These are phyloP conservation scores for Pilaira anomala DNA, from an alignment of 192 early-diverging fungal genomes.

Conservation along the genomic window DNA sequence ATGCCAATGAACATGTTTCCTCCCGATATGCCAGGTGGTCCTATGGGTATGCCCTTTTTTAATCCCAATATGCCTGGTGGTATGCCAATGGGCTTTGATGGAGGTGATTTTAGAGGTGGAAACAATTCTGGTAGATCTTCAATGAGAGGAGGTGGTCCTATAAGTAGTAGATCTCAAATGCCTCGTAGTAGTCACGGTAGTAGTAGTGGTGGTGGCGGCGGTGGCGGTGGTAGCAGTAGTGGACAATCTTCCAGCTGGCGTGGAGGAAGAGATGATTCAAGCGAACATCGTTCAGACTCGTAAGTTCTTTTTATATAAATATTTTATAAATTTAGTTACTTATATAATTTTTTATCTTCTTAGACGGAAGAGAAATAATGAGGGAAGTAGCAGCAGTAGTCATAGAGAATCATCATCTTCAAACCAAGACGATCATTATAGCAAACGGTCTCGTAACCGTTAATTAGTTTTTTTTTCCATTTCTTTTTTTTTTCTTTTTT, in stretches of 20 bases:
- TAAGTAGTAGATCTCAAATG: too few relatives aligned
- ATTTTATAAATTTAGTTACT: neutral
- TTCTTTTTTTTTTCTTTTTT: neutral
- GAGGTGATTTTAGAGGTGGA: conserved; percentile 21
- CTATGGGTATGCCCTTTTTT: conserved; percentile 36
- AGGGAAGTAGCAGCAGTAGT: neutral
- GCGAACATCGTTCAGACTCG: conserved; percentile 17
- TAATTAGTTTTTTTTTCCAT: neutral
- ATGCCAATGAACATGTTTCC: conserved; percentile 37
- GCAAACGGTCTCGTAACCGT: conserved; percentile 4
- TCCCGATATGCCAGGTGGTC: conserved; percentile 35
- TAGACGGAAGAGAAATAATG: conserved; percentile 14
- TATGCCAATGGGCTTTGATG: conserved; percentile 29
- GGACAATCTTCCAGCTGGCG: conserved; percentile 4
- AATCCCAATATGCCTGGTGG: conserved; percentile 34
- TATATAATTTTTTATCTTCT: too few relatives aligned
- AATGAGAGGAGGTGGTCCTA: neutral
- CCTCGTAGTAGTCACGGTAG: neutral
- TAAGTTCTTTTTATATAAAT: neutral
- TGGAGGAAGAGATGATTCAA: conserved; percentile 3
- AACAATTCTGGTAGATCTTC: neutral
- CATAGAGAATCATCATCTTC: neutral
- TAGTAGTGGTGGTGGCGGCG: neutral
- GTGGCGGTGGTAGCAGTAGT: neutral
- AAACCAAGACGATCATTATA: conserved; percentile 17